Evolutionary conservation across 495 filamentous ascomycete species (phyloP), one percentile per base, ranked within the genome.

Genomic region (Hyaloscypha variabilis): DNA sequence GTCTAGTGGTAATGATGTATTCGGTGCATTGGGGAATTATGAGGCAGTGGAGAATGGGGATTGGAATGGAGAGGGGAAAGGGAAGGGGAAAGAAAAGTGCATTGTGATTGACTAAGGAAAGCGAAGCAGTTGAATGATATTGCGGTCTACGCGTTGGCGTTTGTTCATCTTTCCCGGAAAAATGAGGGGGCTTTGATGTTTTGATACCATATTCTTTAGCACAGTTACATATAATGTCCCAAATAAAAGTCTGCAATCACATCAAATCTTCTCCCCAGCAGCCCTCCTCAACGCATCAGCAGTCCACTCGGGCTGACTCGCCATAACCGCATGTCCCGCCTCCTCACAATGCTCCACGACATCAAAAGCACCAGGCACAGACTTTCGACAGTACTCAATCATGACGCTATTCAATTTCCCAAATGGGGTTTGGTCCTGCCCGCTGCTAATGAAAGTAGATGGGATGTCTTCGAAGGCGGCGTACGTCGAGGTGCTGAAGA

Each of bases 301-400:
- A 11, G 53, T 57, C 50, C 51, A 56, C 34, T 56, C 28, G 5
- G 61, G 61, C 13, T 24, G 26, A 49, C 28, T 57, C 2, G 55
- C 34, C 50, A 64, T 42, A 8, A 57, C 29, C 30, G 51, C 25
- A 46, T 64, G 50, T 5, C 61, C 53, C 17, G 50, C 61, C 17
- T 64, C 52, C 2, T 62, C 23, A 26, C 52, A 57, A 57, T 57
- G 61, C 30, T 64, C 61, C 13, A 64, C 34, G 4, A 64, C 21
- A 28, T 64, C 52, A 64, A 64, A 64, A 56, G 61, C 61, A 46
- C 8, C 57, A 6, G 61, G 52, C 24, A 6, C 1, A 24, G 55
- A 8, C 30, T 25, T 6, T 26, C 57, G 61, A 57, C 50, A 51
- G 8, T 25, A n/a, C 13, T 55, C 49, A 17, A 64, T 55, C 61